These are phyloP conservation scores for Antitrichia curtipendula DNA, from an alignment of 225 moss, liverwort and hornwort species.

Conservation along the genomic window DNA sequence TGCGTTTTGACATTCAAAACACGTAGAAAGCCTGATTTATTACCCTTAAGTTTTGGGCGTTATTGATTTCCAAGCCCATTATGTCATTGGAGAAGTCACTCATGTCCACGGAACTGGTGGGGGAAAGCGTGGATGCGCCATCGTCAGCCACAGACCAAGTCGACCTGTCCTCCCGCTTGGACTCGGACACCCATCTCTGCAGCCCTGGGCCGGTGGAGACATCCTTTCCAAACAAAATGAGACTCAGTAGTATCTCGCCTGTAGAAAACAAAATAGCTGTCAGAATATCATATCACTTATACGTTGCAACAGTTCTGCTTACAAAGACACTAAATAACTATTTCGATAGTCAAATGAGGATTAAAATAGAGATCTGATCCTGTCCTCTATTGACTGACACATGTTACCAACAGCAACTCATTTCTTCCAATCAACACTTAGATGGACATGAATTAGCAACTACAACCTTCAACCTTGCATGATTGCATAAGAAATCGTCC, in stretches of 20 bases:
- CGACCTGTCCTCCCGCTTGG: neutral
- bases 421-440: neutral
- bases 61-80: neutral
- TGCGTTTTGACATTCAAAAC: neutral
- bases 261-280: neutral
- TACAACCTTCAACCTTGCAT: neutral
- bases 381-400: neutral
- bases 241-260: conserved; percentile 36
- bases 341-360: neutral
- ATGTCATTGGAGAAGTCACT: conserved; percentile 17
- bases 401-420: neutral
- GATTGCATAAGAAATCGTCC: neutral
- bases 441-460: neutral
- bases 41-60: conserved; percentile 7
- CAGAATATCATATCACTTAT: neutral
- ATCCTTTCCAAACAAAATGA: conserved; percentile 39
- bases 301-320: neutral
- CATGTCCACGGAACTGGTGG: conserved; percentile 31
- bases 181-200: conserved; percentile 3
- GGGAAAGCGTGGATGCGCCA: neutral
- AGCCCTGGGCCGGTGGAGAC: neutral
- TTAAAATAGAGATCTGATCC: neutral
- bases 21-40: neutral
- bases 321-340: neutral
- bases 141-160: conserved; percentile 2